Conservation (phyloP, 352 stramenopile genomes). For the Thalassiosira hispida region DNA sequence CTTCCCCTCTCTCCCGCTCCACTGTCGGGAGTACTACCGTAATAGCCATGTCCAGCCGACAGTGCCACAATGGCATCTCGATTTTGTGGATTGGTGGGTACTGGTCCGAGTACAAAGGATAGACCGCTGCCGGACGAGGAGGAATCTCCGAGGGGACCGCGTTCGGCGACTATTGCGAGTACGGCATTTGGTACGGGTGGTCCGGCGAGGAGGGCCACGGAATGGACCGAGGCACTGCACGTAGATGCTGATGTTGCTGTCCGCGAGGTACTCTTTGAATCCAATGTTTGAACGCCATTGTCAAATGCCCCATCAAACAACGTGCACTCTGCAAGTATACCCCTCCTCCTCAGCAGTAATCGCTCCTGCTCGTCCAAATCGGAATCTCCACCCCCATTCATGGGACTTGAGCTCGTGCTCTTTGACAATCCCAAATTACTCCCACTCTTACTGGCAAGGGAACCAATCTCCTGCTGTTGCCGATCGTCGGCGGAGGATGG, state of each 20-base stretch:
- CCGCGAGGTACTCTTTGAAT: not conserved
- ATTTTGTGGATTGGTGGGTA: constrained; percentile 62
- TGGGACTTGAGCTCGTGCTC: too few species aligned
- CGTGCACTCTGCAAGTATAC: constrained; percentile 58
- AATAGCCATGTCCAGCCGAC: constrained; percentile 54
- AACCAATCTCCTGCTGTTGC: too few species aligned
- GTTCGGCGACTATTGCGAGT: constrained; percentile 56
- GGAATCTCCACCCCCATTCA: not conserved
- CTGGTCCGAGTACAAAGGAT: constrained; percentile 55
- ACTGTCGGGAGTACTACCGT: constrained; percentile 32
- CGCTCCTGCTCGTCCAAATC: constrained; percentile 45
- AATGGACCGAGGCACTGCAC: constrained; percentile 50
- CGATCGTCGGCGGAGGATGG: too few species aligned
- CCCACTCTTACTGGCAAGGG: too few species aligned
- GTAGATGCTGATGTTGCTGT: constrained; percentile 9
- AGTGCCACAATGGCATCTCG: constrained; percentile 54
- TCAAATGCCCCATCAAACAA: constrained; percentile 59
- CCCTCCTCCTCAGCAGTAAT: constrained; percentile 28
- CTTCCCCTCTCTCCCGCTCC: not conserved
- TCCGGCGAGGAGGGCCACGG: constrained; percentile 47
- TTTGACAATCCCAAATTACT: too few species aligned
- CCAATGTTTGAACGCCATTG: constrained; percentile 47
- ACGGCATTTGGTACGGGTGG: constrained; percentile 51
- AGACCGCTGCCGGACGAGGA: constrained; percentile 28
- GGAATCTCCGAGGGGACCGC: constrained; percentile 54